Evolutionary conservation across 768 basidiomycete species (phyloP).

Genomic region (Suillus clintonianus): DNA sequence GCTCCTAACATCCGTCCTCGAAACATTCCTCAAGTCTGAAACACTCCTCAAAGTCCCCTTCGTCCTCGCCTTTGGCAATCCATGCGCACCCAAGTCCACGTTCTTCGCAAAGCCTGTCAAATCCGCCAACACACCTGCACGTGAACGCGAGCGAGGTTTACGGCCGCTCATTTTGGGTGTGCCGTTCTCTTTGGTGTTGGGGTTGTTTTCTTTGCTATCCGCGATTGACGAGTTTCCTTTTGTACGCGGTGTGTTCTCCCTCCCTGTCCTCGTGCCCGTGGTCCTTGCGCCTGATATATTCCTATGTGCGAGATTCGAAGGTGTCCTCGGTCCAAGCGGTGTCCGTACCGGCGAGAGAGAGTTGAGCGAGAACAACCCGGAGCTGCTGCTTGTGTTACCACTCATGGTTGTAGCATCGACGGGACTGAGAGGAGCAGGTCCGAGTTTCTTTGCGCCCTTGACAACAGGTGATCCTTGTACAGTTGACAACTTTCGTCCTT

Average conservation of each 20-base stretch:
- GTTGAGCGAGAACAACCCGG: slow-evolving; percentile 10
- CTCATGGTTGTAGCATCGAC: not conserved
- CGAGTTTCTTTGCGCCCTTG: slow-evolving; percentile 3
- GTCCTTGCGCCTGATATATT: not conserved
- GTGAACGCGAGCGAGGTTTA: slow-evolving; percentile 27
- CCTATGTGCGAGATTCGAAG: slow-evolving; percentile 3
- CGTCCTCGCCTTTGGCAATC: slow-evolving; percentile 16
- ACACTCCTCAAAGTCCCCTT: slow-evolving; percentile 40
- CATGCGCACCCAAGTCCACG: slow-evolving; percentile 31
- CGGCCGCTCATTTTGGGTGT: slow-evolving; percentile 27
- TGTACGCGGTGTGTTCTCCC: slow-evolving; percentile 6
- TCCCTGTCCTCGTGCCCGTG: not conserved
- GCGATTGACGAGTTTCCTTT: slow-evolving; percentile 6
- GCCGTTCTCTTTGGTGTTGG: slow-evolving; percentile 21
- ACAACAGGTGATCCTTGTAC: slow-evolving; percentile 32
- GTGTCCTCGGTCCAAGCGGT: slow-evolving; percentile 23
- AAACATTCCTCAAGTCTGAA: slow-evolving; percentile 30
- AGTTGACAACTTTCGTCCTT: slow-evolving; percentile 28
- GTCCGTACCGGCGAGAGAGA: slow-evolving; percentile 26
- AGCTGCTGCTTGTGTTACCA: slow-evolving; percentile 26
- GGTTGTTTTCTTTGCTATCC: slow-evolving; percentile 18
- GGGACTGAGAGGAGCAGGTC: not conserved
- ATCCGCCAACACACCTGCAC: slow-evolving; percentile 39
- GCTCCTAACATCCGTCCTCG: slow-evolving; percentile 14
- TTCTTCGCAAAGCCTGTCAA: slow-evolving; percentile 39